Conservation (phyloP, 148 eudicot species). For the Cornus controversa region DNA sequence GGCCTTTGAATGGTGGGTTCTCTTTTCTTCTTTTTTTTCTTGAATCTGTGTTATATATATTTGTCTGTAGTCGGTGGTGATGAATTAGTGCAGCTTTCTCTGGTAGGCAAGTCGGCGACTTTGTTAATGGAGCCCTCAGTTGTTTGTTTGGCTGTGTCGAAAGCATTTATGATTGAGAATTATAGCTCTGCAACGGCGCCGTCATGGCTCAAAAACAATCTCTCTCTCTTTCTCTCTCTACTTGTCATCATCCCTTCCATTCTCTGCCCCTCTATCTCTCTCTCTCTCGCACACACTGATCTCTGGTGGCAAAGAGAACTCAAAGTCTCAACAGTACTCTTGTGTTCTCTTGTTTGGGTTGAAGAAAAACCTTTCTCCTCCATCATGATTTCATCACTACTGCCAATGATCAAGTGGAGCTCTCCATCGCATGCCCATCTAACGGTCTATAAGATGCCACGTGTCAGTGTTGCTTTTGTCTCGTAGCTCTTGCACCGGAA, state of each 20-base stretch:
- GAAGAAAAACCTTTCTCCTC: conserved; percentile 10
- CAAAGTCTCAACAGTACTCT: no score
- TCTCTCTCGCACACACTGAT: no score
- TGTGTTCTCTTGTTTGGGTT: neutral
- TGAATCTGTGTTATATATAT: no score
- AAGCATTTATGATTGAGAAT: conserved; percentile 37
- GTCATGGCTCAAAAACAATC: conserved; percentile 42
- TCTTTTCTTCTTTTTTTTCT: no score
- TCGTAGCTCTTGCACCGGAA: conserved; percentile 11
- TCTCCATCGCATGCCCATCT: conserved; percentile 3
- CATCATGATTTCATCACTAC: neutral
- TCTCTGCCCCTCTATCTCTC: conserved; percentile 4
- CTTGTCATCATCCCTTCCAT: conserved; percentile 1
- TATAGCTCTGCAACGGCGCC: conserved; percentile 65
- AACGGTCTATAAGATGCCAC: conserved; percentile 19
- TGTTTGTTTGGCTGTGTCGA: conserved; percentile 1
- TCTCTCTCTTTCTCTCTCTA: conserved; percentile 14
- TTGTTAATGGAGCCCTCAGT: no score
- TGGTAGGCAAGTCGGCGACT: neutral
- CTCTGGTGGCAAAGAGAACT: neutral
- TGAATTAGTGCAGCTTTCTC: neutral
- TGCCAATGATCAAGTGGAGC: neutral
- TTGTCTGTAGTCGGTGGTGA: neutral
- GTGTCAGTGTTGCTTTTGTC: conserved; percentile 23
- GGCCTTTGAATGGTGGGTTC: neutral